A percentile compares a stretch with the other conserved stretches of the same genome.
Conservation (phyloP, 2,329 filamentous ascomycete species). For the Microcyclosporella mali region DNA sequence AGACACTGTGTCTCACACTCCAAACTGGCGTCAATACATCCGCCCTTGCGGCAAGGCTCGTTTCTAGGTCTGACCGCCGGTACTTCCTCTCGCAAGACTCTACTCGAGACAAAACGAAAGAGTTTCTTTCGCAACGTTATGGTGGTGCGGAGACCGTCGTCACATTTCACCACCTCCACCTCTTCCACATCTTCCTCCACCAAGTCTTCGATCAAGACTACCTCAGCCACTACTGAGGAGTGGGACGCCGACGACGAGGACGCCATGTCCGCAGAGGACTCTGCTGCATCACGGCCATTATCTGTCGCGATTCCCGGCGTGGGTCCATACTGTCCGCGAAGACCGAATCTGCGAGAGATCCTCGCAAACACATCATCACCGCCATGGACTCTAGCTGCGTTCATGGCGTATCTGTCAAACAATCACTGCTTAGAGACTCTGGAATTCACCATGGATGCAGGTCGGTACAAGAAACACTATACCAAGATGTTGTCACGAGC, state of each 20-base stretch:
- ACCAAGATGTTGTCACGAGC: conserved; percentile 51
- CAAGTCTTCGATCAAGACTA: conserved; percentile 20
- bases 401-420: conserved; percentile 93
- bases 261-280: conserved; percentile 43
- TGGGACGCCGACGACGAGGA: conserved; percentile 45
- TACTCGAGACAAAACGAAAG: conserved; percentile 16
- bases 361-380: conserved; percentile 77
- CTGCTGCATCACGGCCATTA: conserved; percentile 38
- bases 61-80: conserved; percentile 18
- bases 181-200: conserved; percentile 21
- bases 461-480: conserved; percentile 69
- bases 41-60: conserved; percentile 27
- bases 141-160: conserved; percentile 24
- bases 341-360: conserved; percentile 79
- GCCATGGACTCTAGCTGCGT: conserved; percentile 85
- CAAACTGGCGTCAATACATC: conserved; percentile 31
- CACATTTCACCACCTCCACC: conserved; percentile 24
- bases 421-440: conserved; percentile 96
- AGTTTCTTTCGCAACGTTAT: conserved; percentile 25
- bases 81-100: conserved; percentile 12
- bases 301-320: conserved; percentile 45
- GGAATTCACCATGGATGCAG: conserved; percentile 92
- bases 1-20: conserved; percentile 21
- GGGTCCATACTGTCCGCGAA: conserved; percentile 50
- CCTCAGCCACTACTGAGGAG: conserved; percentile 24